Percentiles rank a stretch among this genome's conserved stretches.
Evolutionary conservation across 495 filamentous ascomycete species (phyloP).

Genomic region (Penicillium ucsense): DNA sequence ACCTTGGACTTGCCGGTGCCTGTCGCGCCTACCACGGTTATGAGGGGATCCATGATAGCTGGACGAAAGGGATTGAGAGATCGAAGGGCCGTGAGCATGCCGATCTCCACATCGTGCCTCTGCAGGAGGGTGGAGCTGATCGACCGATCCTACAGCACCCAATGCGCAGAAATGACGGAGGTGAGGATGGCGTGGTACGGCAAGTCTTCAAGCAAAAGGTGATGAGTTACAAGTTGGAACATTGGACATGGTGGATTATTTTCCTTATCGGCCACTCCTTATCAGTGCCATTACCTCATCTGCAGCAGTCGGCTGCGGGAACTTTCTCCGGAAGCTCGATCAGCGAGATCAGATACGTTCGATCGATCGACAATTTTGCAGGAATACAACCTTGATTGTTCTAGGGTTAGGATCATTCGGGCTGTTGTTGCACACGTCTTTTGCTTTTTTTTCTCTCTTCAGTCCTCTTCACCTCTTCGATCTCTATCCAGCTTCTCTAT

Average conservation of each 20-base stretch:
- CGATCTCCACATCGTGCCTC: slow-evolving; percentile 5
- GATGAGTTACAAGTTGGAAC: neutral
- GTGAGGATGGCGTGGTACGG: neutral
- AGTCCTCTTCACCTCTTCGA: slow-evolving; percentile 9
- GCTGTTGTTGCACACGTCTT: neutral
- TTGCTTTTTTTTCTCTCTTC: neutral
- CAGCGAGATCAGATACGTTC: too few species aligned
- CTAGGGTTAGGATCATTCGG: too few species aligned
- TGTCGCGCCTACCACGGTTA: slow-evolving; percentile 84
- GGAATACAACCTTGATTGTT: too few species aligned
- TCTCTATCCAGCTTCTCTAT: too few species aligned
- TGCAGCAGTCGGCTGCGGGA: neutral
- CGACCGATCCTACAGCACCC: too few species aligned
- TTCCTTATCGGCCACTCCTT: slow-evolving; percentile 8
- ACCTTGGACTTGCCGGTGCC: slow-evolving; percentile 99
- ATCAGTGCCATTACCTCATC: slow-evolving; percentile 16
- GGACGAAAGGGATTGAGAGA: slow-evolving; percentile 8
- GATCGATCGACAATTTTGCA: too few species aligned
- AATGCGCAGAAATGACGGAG: too few species aligned
- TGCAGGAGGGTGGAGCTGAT: neutral
- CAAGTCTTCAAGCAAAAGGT: neutral
- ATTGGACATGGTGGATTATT: neutral
- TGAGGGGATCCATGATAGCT: slow-evolving; percentile 47
- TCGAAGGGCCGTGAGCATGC: slow-evolving; percentile 20
- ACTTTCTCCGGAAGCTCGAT: too few species aligned